phyloP scores from a whole-genome alignment of 225 moss, liverwort and hornwort species.

The Neckera pumila region DNA sequence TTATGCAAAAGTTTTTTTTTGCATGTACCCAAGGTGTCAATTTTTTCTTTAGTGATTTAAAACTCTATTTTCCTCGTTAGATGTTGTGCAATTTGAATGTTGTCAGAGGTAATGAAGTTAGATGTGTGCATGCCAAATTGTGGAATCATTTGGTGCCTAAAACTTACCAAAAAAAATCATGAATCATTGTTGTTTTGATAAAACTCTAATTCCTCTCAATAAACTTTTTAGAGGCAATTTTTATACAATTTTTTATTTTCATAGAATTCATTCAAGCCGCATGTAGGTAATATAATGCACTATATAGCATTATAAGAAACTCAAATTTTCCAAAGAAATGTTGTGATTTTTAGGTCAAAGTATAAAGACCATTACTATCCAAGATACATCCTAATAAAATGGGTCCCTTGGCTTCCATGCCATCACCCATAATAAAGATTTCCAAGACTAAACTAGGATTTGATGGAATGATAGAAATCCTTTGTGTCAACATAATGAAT shows the following conservation, averaged over 20 bases:
- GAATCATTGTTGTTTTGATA: not conserved
- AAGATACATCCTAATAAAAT: accelerated
- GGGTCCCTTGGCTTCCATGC: no score
- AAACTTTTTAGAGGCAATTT: not conserved
- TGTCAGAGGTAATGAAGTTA: not conserved
- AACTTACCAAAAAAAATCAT: not conserved
- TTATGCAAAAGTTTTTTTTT: not conserved
- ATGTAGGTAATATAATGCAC: not conserved
- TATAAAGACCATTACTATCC: not conserved
- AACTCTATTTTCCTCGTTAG: accelerated
- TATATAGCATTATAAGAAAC: not conserved
- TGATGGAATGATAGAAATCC: not conserved
- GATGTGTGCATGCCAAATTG: not conserved
- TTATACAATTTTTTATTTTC: not conserved
- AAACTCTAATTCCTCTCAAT: not conserved
- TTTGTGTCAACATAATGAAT: accelerated
- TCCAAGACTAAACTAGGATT: no score
- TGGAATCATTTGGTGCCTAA: not conserved
- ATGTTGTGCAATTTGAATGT: not conserved
- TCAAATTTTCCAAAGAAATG: not conserved
- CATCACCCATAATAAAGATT: no score
- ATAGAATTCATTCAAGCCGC: not conserved
- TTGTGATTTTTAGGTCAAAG: not conserved
- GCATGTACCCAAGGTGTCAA: accelerated
- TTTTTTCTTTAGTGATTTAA: not conserved